Base-by-base conservation (phyloP, 208 protist species). In the Crithidia sp. region DNA sequence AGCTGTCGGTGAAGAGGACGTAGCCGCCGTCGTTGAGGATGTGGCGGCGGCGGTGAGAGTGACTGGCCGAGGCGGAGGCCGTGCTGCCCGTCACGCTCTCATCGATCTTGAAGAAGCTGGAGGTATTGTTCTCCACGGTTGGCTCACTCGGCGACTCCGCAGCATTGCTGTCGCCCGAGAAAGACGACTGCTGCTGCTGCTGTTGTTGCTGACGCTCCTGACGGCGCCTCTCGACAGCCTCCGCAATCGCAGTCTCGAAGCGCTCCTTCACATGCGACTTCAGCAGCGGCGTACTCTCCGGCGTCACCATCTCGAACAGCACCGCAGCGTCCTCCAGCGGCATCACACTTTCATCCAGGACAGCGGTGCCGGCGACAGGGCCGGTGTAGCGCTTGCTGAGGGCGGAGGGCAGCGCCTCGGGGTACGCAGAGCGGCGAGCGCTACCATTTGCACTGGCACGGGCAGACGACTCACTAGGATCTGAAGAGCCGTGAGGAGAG, bases 1-100 rank as follows among this genome's bases (percentile, higher is more conserved):
- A 84, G 45, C 52, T 56, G 70, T 84, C 74, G 0, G 79, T 75
- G 41, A 84, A 79, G 43, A 84, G 37, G 49, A 79, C 44, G 53
- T 71, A 79, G 9, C 69, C 73, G n/a, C 79, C 73, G 2, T 79
- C 71, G 4, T 52, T 44, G 10, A 84, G 60, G 5, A 84, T 45
- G 9, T 66, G 59, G 14, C 28, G 68, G 8, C 60, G 68, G 5
- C 57, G 67, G 57, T 55, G 67, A 36, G 61, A 52, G 43, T 7
- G 39, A 1, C 16, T 66, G 2, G 4, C 13, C 40, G 41, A 1
- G 43, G 12, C 3, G 2, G 19, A 6, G 6, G 52, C 44, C 10
- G 39, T 54, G 14, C 28, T 28, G 28, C 28, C 28, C 28, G 67
- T 16, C 13, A 64, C 16, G 16, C 45, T 55, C 7, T 56, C 36